These are phyloP conservation scores for Penicillium ochrochloron DNA, from an alignment of 495 filamentous ascomycete species.

Conservation along the genomic window DNA sequence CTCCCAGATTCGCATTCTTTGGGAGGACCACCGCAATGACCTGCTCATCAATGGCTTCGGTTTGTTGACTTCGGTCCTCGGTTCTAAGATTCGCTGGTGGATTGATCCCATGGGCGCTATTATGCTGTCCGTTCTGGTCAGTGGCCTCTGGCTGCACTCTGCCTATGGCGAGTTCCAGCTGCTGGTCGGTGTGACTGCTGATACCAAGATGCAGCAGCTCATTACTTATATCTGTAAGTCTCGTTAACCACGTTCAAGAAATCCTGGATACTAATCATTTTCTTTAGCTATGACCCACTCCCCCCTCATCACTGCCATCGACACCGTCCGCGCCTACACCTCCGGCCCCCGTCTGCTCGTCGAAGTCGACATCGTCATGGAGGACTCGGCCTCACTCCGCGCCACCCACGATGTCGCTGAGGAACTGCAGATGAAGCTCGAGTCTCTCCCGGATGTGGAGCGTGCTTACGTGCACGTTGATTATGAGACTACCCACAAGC, in stretches of 20 bases:
- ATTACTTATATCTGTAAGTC: slow-evolving; percentile 89
- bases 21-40: slow-evolving; percentile 90
- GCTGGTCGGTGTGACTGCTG: slow-evolving; percentile 85
- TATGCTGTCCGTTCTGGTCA: slow-evolving; percentile 76
- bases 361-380: slow-evolving; percentile 91
- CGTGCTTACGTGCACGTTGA: slow-evolving; percentile 97
- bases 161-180: slow-evolving; percentile 90
- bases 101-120: slow-evolving; percentile 94
- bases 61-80: slow-evolving; percentile 85
- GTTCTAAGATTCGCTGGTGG: slow-evolving; percentile 89
- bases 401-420: slow-evolving; percentile 94
- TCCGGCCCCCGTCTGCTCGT: slow-evolving; percentile 87
- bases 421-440: slow-evolving; percentile 91
- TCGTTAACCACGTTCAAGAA: not conserved
- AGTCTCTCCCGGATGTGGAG: slow-evolving; percentile 90
- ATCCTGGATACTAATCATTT: slow-evolving; percentile 5
- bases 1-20: slow-evolving; percentile 88
- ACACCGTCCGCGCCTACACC: slow-evolving; percentile 94
- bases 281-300: slow-evolving; percentile 80
- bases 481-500: slow-evolving; percentile 97
- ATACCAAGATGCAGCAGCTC: slow-evolving; percentile 84
- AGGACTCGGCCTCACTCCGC: slow-evolving; percentile 64
- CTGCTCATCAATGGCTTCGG: slow-evolving; percentile 90
- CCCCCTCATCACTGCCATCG: slow-evolving; percentile 76
- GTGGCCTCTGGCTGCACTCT: slow-evolving; percentile 77